Percentiles rank a stretch among this genome's conserved stretches.
phyloP scores from a whole-genome alignment of 176 grass and related monocot genomes.

The sorghum (Sorghum bicolor) region Sorghum_bicolor_NCBIv3 NC_012871.2:77299501-77300000 shows the following conservation, averaged over 20 bases:
- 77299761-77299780: background rate
- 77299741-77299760: background rate
- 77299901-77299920: background rate
- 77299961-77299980: background rate
- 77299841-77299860: background rate
- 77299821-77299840: background rate
- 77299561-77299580: background rate
- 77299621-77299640: background rate
- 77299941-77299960: background rate
- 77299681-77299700: background rate
- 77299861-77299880: background rate
- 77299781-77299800: background rate
- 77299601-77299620: background rate
- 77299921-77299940: background rate
- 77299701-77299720: background rate
- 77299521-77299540: background rate
- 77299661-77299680: background rate
- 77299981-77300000: background rate
- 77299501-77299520: constrained; percentile 1
- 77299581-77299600: background rate
- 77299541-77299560: background rate
- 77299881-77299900: background rate
- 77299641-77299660: background rate
- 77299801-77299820: background rate
- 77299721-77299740: background rate